Conservation (phyloP, 768 basidiomycete species). For the Tephrocybe sp. region DNA sequence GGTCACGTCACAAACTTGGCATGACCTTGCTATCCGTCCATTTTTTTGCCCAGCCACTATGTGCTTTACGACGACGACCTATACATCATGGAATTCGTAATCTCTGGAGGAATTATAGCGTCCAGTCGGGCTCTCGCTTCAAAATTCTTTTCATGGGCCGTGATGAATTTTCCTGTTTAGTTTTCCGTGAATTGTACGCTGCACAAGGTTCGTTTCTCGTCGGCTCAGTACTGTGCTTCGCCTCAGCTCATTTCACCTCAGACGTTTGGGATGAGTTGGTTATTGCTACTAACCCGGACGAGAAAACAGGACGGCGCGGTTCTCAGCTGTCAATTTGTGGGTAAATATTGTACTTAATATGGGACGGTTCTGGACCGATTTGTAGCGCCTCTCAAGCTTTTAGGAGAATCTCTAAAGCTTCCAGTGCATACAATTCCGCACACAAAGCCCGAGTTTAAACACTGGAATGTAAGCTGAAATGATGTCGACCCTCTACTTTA, state of each 20-base stretch:
- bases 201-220: conserved; percentile 49
- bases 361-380: conserved; percentile 8
- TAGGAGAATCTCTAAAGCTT: conserved; percentile 52
- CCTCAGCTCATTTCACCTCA: conserved; percentile 25
- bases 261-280: conserved; percentile 74
- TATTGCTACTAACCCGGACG: conserved; percentile 73
- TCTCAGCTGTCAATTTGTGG: conserved; percentile 56
- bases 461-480: conserved; percentile 55
- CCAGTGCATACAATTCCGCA: conserved; percentile 62
- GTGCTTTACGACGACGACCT: neutral
- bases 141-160: conserved; percentile 87
- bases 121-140: conserved; percentile 33
- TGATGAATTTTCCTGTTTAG: conserved; percentile 80
- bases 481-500: neutral
- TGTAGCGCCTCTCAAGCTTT: conserved; percentile 66
- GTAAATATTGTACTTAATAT: conserved; percentile 14
- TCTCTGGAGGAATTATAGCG: neutral
- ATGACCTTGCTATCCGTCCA: too few relatives aligned
- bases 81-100: neutral
- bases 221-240: neutral
- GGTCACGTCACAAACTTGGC: too few relatives aligned
- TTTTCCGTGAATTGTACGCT: conserved; percentile 60
- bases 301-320: conserved; percentile 58
- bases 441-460: conserved; percentile 54
- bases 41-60: neutral